These are phyloP conservation scores for Xylaria polymorpha DNA, from an alignment of 2,329 filamentous ascomycete genomes.

Conservation along the genomic window DNA sequence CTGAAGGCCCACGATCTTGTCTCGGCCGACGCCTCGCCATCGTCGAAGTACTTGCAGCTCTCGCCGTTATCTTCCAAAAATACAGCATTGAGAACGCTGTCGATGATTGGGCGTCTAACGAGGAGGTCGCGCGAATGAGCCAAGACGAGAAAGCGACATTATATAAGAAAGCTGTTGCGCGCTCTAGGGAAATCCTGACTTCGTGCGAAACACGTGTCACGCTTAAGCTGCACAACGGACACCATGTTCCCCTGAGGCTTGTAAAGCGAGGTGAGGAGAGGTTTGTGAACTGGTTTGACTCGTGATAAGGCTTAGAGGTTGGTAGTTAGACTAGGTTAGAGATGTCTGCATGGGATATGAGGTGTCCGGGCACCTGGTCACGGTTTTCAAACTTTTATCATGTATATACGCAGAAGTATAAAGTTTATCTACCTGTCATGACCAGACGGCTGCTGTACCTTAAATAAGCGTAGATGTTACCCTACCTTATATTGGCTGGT, in stretches of 20 bases:
- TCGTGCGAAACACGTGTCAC: slow-evolving; percentile 72
- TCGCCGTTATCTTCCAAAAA: slow-evolving; percentile 66
- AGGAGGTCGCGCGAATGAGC: slow-evolving; percentile 64
- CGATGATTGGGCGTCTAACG: slow-evolving; percentile 65
- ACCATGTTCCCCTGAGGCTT: slow-evolving; percentile 72
- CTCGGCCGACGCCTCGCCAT: slow-evolving; percentile 68
- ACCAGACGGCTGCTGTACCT: background rate
- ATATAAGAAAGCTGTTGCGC: slow-evolving; percentile 70
- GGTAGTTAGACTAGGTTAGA: background rate
- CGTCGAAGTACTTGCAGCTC: slow-evolving; percentile 66
- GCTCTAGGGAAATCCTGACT: slow-evolving; percentile 64
- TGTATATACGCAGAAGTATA: slow-evolving; percentile 14
- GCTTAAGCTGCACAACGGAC: slow-evolving; percentile 71
- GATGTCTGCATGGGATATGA: background rate
- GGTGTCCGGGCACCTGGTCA: background rate
- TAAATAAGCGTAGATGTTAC: background rate
- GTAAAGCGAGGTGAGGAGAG: slow-evolving; percentile 76
- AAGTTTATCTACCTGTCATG: background rate
- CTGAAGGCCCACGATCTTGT: slow-evolving; percentile 67
- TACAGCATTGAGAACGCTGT: slow-evolving; percentile 78
- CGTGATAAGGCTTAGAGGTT: slow-evolving; percentile 13
- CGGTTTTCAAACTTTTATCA: background rate
- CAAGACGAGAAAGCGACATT: slow-evolving; percentile 58
- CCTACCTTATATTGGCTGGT: background rate
- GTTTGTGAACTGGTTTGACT: slow-evolving; percentile 60